Base-by-base conservation (phyloP, 257 asterid genomes). In the Nicotiana tabacum region DNA sequence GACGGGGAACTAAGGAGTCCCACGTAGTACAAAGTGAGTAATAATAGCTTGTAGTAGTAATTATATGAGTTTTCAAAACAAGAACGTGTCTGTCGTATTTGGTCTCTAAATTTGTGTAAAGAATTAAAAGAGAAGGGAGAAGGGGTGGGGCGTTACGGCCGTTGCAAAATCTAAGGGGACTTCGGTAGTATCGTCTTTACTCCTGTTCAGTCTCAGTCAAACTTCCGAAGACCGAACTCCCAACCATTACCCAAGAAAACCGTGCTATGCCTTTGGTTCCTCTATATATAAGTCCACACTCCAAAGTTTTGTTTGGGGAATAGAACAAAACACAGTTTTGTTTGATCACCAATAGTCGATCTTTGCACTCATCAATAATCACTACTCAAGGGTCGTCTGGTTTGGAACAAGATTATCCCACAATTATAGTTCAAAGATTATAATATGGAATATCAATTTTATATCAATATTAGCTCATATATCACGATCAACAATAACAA, bases 141-240 rank as follows among this genome's bases (percentile, higher is more conserved):
- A 16, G 35, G 72, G 85, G 77, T 18, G 57, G 60, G 85, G 65
- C 82, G 85, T 86, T 66, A 87, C 89, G 81, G 85, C 72, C 85
- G 85, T 88, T 85, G 78, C 84, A 81, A 82, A 79, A 87, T 78
- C 83, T 80, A 21, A 53, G 33, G 81, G 76, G 83, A 84, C 93
- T 91, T 93, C 60, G 97, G 91, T 86, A 82, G 66, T 90, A 90
- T 85, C 97, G 94, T 88, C 64, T 18, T 61, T 66, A 24, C 3
- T 43, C 12, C 53, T 64, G 48, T 46, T 12, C 58, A 21, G 61
- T 48, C 89, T 79, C 89, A 82, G 98, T 92, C 95, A 91, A 89
- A 91, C 88, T 86, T 78, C 33, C 43, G 51, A 43, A 43, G 51
- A 43, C 51, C 39, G 35, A 72, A 80, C 84, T 68, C 0, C 86